Conservation (phyloP, 1,284 basidiomycete genomes). For the Malassezia japonica region DNA sequence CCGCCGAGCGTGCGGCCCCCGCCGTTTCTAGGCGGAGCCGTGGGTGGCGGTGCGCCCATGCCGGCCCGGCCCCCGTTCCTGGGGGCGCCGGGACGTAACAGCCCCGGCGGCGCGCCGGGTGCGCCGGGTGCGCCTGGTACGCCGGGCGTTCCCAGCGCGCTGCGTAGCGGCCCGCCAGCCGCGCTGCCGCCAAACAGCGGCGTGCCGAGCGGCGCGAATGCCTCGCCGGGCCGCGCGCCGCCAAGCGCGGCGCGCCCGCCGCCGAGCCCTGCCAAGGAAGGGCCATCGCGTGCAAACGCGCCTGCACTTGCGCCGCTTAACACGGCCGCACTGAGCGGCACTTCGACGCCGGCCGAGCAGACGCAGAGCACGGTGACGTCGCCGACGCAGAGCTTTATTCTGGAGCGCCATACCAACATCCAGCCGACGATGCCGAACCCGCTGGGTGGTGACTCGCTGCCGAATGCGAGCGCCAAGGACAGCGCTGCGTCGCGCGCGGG, state of each 20-base stretch:
- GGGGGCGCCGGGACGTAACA: neutral
- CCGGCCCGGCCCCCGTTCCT: neutral
- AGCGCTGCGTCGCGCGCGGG: constrained; percentile 8
- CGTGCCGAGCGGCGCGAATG: neutral
- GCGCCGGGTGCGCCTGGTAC: neutral
- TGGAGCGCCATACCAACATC: constrained; percentile 5
- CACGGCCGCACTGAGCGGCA: neutral
- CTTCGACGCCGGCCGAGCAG: neutral
- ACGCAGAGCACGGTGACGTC: neutral
- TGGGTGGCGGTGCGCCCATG: neutral
- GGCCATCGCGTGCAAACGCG: neutral
- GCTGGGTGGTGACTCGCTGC: neutral
- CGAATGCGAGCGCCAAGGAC: neutral
- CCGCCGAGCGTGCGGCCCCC: neutral
- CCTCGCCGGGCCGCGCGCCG: neutral
- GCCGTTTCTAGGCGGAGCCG: neutral
- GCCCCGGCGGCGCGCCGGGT: too few species aligned
- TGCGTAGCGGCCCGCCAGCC: neutral
- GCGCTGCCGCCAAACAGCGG: neutral
- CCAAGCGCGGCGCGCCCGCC: neutral
- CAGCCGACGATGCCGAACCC: constrained; percentile 8
- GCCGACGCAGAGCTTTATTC: neutral
- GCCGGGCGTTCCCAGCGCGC: neutral
- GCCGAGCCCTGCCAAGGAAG: neutral
- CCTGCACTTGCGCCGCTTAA: constrained; percentile 1